Conservation (phyloP, 164 flowering plant genomes). For the Taxillus chinensis region DNA sequence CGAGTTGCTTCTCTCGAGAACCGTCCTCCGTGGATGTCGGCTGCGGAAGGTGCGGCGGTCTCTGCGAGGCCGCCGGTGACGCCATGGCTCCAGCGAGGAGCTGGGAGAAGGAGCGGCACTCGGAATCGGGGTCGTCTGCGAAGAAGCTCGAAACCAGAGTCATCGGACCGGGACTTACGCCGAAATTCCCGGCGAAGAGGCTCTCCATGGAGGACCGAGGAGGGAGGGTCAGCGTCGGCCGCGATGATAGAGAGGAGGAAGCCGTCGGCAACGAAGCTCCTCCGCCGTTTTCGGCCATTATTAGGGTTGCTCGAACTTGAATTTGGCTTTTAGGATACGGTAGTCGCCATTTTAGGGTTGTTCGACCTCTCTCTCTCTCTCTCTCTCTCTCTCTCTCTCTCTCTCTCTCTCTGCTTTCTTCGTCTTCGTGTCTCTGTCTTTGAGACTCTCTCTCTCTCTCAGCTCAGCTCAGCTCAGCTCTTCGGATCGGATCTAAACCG, state of each 20-base stretch:
- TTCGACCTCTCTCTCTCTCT: too few relatives aligned
- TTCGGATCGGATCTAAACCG: neutral
- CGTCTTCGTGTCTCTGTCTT: neutral
- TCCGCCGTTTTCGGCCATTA: neutral
- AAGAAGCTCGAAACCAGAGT: constrained; percentile 70
- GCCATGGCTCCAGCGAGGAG: constrained; percentile 51
- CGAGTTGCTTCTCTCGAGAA: neutral
- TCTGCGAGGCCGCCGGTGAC: constrained; percentile 18
- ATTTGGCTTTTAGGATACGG: too few relatives aligned
- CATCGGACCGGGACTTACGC: constrained; percentile 87
- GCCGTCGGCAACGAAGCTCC: neutral
- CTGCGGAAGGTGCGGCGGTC: neutral
- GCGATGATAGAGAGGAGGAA: constrained; percentile 6
- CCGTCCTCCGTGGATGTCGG: neutral
- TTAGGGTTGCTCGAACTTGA: neutral
- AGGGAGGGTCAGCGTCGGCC: constrained; percentile 58
- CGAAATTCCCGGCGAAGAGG: constrained; percentile 35
- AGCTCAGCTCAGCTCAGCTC: neutral
- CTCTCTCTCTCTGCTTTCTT: neutral
- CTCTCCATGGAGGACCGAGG: constrained; percentile 42
- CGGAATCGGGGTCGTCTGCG: constrained; percentile 25
- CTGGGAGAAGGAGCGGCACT: constrained; percentile 54
- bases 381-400: neutral
- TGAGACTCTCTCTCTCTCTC: too few relatives aligned
- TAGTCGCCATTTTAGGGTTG: too few relatives aligned